Evolutionary conservation across 345 rosid genomes (phyloP).

Genomic region (Salix udensis): DNA sequence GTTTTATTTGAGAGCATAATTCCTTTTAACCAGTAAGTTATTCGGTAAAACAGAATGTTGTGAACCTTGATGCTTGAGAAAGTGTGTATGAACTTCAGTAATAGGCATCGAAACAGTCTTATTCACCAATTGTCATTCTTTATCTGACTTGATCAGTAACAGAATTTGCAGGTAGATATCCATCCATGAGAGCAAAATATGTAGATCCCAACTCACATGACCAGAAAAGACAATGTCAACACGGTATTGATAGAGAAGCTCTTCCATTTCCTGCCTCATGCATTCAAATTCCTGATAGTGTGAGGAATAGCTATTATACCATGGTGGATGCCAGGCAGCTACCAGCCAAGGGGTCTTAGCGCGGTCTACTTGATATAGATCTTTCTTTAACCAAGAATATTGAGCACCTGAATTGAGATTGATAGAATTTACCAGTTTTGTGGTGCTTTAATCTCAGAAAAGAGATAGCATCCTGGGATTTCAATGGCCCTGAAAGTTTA

Average conservation of each 20-base stretch:
- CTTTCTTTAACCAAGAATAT: slow-evolving; percentile 66
- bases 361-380: slow-evolving; percentile 52
- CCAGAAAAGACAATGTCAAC: slow-evolving; percentile 76
- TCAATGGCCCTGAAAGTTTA: background rate
- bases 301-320: slow-evolving; percentile 76
- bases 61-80: background rate
- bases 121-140: background rate
- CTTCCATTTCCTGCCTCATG: slow-evolving; percentile 91
- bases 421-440: background rate
- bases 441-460: background rate
- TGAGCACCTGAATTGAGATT: slow-evolving; percentile 49
- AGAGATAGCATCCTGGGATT: background rate
- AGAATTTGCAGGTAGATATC: background rate
- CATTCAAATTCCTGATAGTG: slow-evolving; percentile 93
- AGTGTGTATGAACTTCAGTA: background rate
- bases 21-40: background rate
- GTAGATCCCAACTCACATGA: slow-evolving; percentile 49
- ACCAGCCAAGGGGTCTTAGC: slow-evolving; percentile 72
- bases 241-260: slow-evolving; percentile 56
- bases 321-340: slow-evolving; percentile 84
- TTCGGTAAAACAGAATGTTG: background rate
- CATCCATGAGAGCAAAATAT: background rate
- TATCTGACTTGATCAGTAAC: background rate
- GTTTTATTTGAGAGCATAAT: background rate
- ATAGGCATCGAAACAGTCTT: background rate